Conservation (phyloP, 352 stramenopile genomes). For the Pythium biforme region DNA sequence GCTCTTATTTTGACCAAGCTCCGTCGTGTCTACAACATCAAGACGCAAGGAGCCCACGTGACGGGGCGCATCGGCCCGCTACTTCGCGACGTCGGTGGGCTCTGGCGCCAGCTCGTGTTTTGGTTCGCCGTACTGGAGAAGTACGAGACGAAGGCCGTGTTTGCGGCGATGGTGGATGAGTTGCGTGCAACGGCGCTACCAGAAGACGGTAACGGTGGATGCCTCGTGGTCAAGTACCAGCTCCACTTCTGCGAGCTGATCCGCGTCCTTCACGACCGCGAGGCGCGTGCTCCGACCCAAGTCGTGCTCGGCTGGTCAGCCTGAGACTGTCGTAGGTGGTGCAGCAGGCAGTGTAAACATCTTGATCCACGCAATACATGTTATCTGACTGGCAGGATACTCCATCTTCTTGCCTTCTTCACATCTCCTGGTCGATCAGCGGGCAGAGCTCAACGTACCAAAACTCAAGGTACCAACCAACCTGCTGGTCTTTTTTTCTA, state of each 20-base stretch:
- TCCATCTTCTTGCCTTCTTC: too few relatives aligned
- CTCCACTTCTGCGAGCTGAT: not conserved
- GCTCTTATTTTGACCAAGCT: slow-evolving; percentile 7
- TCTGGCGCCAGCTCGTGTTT: slow-evolving; percentile 28
- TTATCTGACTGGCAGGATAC: too few relatives aligned
- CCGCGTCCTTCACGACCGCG: not conserved
- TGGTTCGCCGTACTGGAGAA: slow-evolving; percentile 28
- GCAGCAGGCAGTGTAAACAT: too few relatives aligned
- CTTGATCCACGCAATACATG: too few relatives aligned
- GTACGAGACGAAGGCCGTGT: not conserved
- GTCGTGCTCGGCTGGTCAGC: slow-evolving; percentile 9
- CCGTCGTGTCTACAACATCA: not conserved
- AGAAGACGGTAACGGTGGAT: not conserved
- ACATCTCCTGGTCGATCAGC: too few relatives aligned
- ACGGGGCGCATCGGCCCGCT: not conserved
- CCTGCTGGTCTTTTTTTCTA: too few relatives aligned
- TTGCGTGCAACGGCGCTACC: not conserved
- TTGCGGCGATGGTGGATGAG: not conserved
- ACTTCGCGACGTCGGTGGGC: slow-evolving; percentile 14
- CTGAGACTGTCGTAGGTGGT: not conserved
- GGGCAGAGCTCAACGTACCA: too few relatives aligned
- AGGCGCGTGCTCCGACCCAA: not conserved
- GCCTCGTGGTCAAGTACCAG: slow-evolving; percentile 8
- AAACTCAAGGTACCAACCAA: too few relatives aligned
- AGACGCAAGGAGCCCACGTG: not conserved